These are phyloP conservation scores for Huntiella decipiens DNA, from an alignment of 2,329 filamentous ascomycete genomes.

Conservation along the genomic window DNA sequence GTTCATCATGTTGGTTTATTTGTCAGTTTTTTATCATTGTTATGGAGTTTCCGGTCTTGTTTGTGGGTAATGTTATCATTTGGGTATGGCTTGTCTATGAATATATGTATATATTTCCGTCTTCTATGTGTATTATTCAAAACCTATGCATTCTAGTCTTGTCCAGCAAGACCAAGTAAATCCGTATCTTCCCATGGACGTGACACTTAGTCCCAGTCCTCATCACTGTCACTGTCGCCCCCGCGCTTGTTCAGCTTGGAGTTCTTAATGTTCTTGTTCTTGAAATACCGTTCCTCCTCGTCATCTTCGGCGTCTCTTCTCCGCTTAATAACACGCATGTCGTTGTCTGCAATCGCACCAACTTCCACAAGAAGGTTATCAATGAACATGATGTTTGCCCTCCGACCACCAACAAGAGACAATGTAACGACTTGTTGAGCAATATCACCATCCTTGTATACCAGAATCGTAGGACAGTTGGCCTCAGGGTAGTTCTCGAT, in stretches of 20 bases:
- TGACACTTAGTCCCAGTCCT: conserved; percentile 37
- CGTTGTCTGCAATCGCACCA: conserved; percentile 59
- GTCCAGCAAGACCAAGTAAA: conserved; percentile 1
- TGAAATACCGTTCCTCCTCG: conserved; percentile 33
- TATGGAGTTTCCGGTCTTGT: neutral
- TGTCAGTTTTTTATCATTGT: neutral
- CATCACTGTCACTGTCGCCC: conserved; percentile 31
- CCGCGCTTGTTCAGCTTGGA: conserved; percentile 27
- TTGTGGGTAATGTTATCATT: neutral
- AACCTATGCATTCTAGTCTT: conserved; percentile 1
- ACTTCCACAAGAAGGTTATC: conserved; percentile 67
- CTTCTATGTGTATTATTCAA: neutral
- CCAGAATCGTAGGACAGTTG: conserved; percentile 83
- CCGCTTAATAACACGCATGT: conserved; percentile 54
- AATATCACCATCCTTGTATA: conserved; percentile 88
- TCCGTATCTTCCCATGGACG: neutral
- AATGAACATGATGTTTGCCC: conserved; percentile 53
- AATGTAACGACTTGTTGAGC: conserved; percentile 83
- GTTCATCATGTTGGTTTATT: neutral
- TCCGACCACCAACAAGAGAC: conserved; percentile 53
- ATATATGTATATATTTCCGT: conserved; percentile 6
- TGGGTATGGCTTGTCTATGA: neutral
- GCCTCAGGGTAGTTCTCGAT: conserved; percentile 92
- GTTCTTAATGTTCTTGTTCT: conserved; percentile 29
- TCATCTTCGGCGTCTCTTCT: conserved; percentile 40